These are phyloP conservation scores for Cutaneotrichosporon dermatis DNA, from an alignment of 1,284 basidiomycete species.

Conservation along the genomic window DNA sequence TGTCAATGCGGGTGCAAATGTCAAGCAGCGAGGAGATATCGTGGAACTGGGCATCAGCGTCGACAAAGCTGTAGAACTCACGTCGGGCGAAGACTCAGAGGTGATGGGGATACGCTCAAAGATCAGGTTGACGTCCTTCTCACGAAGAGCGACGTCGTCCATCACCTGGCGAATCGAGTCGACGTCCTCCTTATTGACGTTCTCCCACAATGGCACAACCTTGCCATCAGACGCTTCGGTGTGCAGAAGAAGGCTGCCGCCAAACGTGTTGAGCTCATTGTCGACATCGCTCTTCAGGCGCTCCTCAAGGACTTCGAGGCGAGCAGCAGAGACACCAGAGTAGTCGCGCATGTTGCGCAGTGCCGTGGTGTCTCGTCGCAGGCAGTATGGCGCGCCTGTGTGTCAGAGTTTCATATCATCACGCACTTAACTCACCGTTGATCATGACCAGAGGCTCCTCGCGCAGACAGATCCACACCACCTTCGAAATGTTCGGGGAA, in stretches of 20 bases:
- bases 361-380: slow-evolving; percentile 69
- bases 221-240: slow-evolving; percentile 83
- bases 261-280: slow-evolving; percentile 73
- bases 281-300: slow-evolving; percentile 86
- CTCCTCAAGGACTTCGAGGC: slow-evolving; percentile 86
- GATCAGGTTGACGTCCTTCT: slow-evolving; percentile 58
- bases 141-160: slow-evolving; percentile 55
- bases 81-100: slow-evolving; percentile 53
- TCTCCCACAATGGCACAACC: slow-evolving; percentile 94
- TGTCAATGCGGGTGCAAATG: slow-evolving; percentile 70
- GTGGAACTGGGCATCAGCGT: slow-evolving; percentile 45
- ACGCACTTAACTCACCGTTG: slow-evolving; percentile 60
- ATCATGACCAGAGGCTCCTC: slow-evolving; percentile 88
- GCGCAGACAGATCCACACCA: slow-evolving; percentile 88
- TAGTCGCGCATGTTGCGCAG: slow-evolving; percentile 84
- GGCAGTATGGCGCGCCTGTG: slow-evolving; percentile 43
- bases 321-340: slow-evolving; percentile 81
- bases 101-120: slow-evolving; percentile 91
- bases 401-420: too few relatives aligned
- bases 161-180: slow-evolving; percentile 87
- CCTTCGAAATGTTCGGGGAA: slow-evolving; percentile 59
- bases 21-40: slow-evolving; percentile 68
- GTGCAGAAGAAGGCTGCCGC: slow-evolving; percentile 79
- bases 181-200: slow-evolving; percentile 71
- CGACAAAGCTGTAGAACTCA: slow-evolving; percentile 16